These are phyloP conservation scores for Hevea brasiliensis DNA, from an alignment of 345 rosid genomes.

Conservation along the genomic window DNA sequence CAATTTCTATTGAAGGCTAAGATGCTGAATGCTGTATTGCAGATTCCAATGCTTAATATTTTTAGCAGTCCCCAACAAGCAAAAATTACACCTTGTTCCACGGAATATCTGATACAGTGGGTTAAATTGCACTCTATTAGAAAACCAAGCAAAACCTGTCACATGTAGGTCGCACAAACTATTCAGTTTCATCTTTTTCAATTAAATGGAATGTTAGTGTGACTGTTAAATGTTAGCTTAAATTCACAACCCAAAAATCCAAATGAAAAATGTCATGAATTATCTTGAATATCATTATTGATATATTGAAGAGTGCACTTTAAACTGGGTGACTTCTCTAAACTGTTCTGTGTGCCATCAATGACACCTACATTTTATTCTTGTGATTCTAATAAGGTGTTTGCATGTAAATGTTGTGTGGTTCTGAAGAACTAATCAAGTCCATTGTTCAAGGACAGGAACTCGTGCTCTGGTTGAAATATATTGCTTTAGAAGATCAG, in stretches of 20 bases:
- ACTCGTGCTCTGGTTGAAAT: not conserved
- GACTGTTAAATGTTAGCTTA: not conserved
- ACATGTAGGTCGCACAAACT: not conserved
- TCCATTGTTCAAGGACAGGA: not conserved
- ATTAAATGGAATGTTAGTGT: not conserved
- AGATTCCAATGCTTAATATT: not conserved
- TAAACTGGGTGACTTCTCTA: not conserved
- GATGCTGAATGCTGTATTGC: too few relatives aligned
- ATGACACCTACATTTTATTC: not conserved
- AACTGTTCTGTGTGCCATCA: not conserved
- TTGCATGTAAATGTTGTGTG: not conserved
- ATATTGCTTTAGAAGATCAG: not conserved
- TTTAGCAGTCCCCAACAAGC: too few relatives aligned
- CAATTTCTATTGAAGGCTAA: not conserved
- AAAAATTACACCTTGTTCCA: too few relatives aligned
- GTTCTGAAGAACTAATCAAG: not conserved
- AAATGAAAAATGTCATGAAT: not conserved
- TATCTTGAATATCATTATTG: not conserved
- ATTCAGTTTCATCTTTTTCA: not conserved
- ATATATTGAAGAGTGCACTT: not conserved
- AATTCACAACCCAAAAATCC: not conserved
- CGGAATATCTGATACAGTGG: too few relatives aligned
- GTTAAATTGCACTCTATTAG: too few relatives aligned
- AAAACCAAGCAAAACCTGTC: not conserved
- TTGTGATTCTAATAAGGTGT: not conserved